These are phyloP conservation scores for Claviceps africana DNA, from an alignment of 2,329 filamentous ascomycete genomes.

Conservation along the genomic window DNA sequence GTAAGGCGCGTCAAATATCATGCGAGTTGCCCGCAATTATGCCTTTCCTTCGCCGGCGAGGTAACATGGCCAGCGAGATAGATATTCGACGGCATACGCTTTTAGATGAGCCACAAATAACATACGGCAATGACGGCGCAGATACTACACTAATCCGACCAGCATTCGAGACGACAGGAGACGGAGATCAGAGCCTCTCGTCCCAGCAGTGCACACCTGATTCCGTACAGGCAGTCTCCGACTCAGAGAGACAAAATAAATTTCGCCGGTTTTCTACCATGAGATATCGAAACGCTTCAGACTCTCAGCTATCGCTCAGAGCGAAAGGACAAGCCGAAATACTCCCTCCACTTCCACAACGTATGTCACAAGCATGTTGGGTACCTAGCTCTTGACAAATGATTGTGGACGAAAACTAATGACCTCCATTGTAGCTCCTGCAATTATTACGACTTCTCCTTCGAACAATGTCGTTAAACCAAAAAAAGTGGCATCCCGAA, in stretches of 20 bases:
- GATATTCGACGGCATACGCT: slow-evolving; percentile 42
- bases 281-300: slow-evolving; percentile 82
- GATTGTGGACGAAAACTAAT: not conserved
- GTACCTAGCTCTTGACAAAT: not conserved
- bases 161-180: slow-evolving; percentile 5
- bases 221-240: slow-evolving; percentile 8
- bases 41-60: slow-evolving; percentile 48
- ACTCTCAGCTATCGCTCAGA: slow-evolving; percentile 69
- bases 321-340: slow-evolving; percentile 54
- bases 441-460: slow-evolving; percentile 86
- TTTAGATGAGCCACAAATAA: slow-evolving; percentile 17
- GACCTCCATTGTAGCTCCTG: slow-evolving; percentile 33
- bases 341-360: slow-evolving; percentile 43
- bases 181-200: slow-evolving; percentile 7
- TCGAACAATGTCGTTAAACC: slow-evolving; percentile 47
- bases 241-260: slow-evolving; percentile 28
- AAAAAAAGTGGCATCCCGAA: slow-evolving; percentile 41
- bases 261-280: slow-evolving; percentile 56
- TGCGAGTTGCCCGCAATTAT: slow-evolving; percentile 30
- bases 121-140: slow-evolving; percentile 12
- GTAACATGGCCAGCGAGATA: slow-evolving; percentile 44
- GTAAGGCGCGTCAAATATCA: slow-evolving; percentile 17
- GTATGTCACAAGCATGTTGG: slow-evolving; percentile 24
- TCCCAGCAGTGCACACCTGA: slow-evolving; percentile 12
- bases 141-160: slow-evolving; percentile 6